A percentile compares a stretch with the other conserved stretches of the same genome.
phyloP scores from a whole-genome alignment of 2,329 filamentous ascomycete genomes.

The Cytospora paraplurivora region DNA sequence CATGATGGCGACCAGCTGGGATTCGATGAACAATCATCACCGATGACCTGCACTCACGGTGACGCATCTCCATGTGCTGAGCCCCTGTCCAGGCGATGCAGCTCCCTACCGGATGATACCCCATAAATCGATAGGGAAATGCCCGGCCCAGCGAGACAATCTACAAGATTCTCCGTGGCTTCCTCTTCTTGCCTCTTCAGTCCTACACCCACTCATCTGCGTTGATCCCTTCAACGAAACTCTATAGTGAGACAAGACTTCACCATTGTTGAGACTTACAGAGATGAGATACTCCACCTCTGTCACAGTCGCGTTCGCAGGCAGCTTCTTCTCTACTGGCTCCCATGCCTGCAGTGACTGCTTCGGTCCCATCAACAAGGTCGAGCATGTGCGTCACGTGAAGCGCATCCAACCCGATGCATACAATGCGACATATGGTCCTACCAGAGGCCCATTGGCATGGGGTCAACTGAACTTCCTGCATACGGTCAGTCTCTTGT shows the following conservation, averaged over 20 bases:
- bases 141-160: not conserved
- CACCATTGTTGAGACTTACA: not conserved
- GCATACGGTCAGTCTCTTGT: constrained; percentile 48
- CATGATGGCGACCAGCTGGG: not conserved
- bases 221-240: not conserved
- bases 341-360: constrained; percentile 45
- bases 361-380: constrained; percentile 44
- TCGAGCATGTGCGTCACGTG: constrained; percentile 50
- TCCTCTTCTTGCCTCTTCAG: not conserved
- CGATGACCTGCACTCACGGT: not conserved
- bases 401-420: constrained; percentile 53
- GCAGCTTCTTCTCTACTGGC: constrained; percentile 23
- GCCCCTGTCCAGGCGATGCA: not conserved
- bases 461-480: constrained; percentile 67
- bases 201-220: not conserved
- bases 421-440: constrained; percentile 45
- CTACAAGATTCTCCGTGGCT: no score
- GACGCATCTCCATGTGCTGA: not conserved
- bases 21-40: not conserved
- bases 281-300: constrained; percentile 22
- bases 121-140: not conserved
- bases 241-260: not conserved
- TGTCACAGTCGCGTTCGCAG: constrained; percentile 29
- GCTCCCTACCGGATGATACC: not conserved
- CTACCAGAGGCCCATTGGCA: constrained; percentile 48